phyloP scores from a whole-genome alignment of 1,139 yeast genomes.

The Nakaseomyces nivariensis region DNA sequence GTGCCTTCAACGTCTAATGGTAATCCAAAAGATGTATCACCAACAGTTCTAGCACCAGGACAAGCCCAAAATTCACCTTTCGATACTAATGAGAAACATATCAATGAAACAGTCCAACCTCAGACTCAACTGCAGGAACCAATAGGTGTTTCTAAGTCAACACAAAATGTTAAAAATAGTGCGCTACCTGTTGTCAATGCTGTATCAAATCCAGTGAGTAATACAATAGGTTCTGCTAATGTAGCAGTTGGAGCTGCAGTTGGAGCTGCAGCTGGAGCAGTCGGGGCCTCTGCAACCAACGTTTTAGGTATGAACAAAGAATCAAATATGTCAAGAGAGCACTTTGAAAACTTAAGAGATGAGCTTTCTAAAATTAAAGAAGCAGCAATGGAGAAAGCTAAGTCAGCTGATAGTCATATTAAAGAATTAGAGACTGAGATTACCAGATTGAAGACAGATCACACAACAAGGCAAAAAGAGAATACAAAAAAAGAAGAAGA shows the following conservation, averaged over 20 bases:
- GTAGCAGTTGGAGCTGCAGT: not conserved
- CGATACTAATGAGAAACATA: not conserved
- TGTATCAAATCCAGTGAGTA: no score
- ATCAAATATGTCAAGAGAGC: constrained; percentile 5
- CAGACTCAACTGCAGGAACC: not conserved
- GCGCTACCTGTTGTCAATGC: not conserved
- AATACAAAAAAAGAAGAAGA: constrained; percentile 2
- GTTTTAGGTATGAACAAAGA: not conserved
- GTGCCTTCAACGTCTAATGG: not conserved
- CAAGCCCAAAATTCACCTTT: no score
- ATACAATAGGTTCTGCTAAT: not conserved
- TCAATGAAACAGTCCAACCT: not conserved
- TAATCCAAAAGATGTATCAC: no score
- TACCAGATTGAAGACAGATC: constrained; percentile 18
- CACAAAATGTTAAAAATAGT: not conserved
- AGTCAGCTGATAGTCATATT: constrained; percentile 44
- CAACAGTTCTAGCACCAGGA: no score
- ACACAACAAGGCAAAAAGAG: not conserved
- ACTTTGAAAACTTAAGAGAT: constrained; percentile 31
- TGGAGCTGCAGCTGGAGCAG: not conserved
- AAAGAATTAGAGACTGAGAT: constrained; percentile 40
- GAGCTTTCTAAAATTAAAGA: constrained; percentile 40
- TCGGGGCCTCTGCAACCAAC: not conserved
- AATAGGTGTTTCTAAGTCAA: not conserved
- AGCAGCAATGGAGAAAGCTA: constrained; percentile 43